Evolutionary conservation across 306 rosid genomes (phyloP).

Genomic region (Sicyos baderoa): DNA sequence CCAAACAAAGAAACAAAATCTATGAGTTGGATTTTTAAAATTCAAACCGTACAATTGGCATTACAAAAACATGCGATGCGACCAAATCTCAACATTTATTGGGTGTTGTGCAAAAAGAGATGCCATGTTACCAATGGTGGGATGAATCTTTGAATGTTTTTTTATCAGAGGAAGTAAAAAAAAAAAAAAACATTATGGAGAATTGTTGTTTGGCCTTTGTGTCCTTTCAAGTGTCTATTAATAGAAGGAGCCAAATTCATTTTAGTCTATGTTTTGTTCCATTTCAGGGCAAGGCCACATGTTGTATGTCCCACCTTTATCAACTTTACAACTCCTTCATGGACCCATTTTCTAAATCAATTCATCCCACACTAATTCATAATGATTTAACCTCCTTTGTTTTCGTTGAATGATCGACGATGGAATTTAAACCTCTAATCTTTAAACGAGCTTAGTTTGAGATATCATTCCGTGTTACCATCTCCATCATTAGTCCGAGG

Average conservation of each 20-base stretch:
- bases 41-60: slow-evolving; percentile 9
- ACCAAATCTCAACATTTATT: not conserved
- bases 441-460: not conserved
- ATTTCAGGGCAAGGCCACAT: slow-evolving; percentile 14
- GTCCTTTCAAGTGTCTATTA: slow-evolving; percentile 6
- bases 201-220: slow-evolving; percentile 4
- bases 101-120: not conserved
- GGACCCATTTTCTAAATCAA: not conserved
- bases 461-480: not conserved
- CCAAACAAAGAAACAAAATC: not conserved
- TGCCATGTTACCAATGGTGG: slow-evolving; percentile 2
- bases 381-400: not conserved
- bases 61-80: not conserved
- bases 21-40: not conserved
- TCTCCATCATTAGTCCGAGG: not conserved
- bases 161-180: not conserved
- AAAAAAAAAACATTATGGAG: not conserved
- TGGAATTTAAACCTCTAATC: not conserved
- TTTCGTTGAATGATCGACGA: no score
- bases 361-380: not conserved
- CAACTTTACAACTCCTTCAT: slow-evolving; percentile 4
- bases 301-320: not conserved
- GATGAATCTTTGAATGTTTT: not conserved
- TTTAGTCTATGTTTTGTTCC: slow-evolving; percentile 2
- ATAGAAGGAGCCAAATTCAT: not conserved